Conservation (phyloP, 106 monocot genomes). For the Amphibolis antarctica region DNA sequence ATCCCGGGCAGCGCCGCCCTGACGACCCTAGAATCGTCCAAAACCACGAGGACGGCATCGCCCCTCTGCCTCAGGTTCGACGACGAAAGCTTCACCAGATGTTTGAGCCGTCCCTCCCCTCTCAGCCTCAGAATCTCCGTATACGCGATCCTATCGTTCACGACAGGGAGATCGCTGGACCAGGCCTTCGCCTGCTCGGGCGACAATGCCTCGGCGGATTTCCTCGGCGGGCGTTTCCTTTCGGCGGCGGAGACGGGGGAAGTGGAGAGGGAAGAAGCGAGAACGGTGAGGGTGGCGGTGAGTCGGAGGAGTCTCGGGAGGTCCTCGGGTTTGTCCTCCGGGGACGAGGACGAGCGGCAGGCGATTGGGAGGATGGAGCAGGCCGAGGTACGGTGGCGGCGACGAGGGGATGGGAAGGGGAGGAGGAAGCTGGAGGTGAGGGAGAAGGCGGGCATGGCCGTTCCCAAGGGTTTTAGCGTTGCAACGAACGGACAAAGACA, state of each 20-base stretch:
- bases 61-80: constrained; percentile 20
- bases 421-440: constrained; percentile 8
- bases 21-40: constrained; percentile 59
- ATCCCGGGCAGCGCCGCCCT: constrained; percentile 40
- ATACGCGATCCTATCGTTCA: constrained; percentile 58
- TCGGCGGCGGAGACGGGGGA: constrained; percentile 38
- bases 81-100: constrained; percentile 52
- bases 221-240: constrained; percentile 31
- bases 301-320: constrained; percentile 1
- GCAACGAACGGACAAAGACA: no score
- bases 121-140: constrained; percentile 40
- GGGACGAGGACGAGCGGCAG: neutral
- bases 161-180: constrained; percentile 42
- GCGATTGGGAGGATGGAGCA: neutral
- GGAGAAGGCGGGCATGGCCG: constrained; percentile 4
- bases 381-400: neutral
- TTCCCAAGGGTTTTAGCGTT: constrained; percentile 2
- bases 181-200: constrained; percentile 52
- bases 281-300: constrained; percentile 1
- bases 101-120: constrained; percentile 40
- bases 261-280: constrained; percentile 46
- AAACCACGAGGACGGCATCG: constrained; percentile 54
- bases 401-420: neutral
- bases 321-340: no score
- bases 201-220: constrained; percentile 31